Evolutionary conservation across 2,329 filamentous ascomycete species (phyloP), one percentile per base, ranked within the genome.

Genomic region (Lasiodiplodia hormozganensis): DNA sequence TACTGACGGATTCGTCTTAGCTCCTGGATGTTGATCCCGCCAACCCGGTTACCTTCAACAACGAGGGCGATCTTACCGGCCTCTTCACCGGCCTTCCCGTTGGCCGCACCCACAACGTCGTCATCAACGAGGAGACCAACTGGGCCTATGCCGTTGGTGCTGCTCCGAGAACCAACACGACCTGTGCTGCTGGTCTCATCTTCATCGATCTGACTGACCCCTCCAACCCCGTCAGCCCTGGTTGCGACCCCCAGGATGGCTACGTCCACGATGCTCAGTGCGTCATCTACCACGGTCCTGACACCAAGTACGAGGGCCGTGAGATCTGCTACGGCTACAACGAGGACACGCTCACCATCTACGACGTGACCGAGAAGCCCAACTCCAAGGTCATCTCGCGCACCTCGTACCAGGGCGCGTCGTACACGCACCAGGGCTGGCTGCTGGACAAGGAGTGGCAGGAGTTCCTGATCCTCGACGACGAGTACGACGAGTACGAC

Each of bases 221-320:
- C 14, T 76, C 82, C 8, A 87, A 86, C 69, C 85, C 86, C 4
- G 83, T 79, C 16, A 83, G 80, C 25, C 83, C 85, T 7, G 87
- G 87, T 53, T 89, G 86, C 72, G 84, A 84, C 8, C 80, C 82
- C 23, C 73, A 81, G 21, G 87, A 88, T 73, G 86, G 86, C 47
- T 89, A 89, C 74, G 86, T 88, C 16, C 87, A 89, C 75, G 87
- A 89, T 71, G 87, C 87, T 2, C 86, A 89, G 76, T 89, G 87
- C 74, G 77, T 89, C 49, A 82, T 84, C 69, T 87, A 86, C 77
- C 81, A 80, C 8, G 86, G 86, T 0, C 85, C 86, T 0, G 83
- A 87, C 69, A 76, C 75, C 28, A 72, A 79, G 28, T 88, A 84
- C 74, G 74, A 77, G 3, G 84, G 82, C 28, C 79, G 77, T 2